phyloP scores from a whole-genome alignment of 1,284 basidiomycete species.

The Ustilago trichophora region DNA sequence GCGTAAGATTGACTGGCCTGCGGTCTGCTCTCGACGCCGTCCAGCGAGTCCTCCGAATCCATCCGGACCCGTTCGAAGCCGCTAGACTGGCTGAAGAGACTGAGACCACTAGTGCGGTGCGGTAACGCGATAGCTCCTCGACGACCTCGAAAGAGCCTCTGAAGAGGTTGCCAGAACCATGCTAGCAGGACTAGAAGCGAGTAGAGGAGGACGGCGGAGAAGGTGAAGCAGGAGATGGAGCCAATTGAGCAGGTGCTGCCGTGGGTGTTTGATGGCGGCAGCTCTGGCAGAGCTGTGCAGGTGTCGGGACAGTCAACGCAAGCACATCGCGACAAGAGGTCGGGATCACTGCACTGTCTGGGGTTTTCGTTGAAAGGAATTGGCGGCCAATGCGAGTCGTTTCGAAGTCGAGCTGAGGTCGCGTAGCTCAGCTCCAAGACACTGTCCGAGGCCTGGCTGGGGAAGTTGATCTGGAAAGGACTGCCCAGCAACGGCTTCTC shows the following conservation, averaged over 20 bases:
- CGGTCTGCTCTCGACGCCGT: slow-evolving; percentile 7
- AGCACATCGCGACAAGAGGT: slow-evolving; percentile 82
- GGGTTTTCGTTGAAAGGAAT: slow-evolving; percentile 67
- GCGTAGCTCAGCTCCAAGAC: background rate
- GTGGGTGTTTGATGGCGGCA: slow-evolving; percentile 71
- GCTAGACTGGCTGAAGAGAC: slow-evolving; percentile 56
- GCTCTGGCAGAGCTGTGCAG: slow-evolving; percentile 79
- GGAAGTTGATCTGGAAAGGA: slow-evolving; percentile 96
- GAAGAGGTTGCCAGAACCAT: slow-evolving; percentile 70
- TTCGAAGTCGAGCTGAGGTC: background rate
- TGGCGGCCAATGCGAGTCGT: slow-evolving; percentile 28
- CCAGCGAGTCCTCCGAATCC: slow-evolving; percentile 46
- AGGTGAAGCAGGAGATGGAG: slow-evolving; percentile 78
- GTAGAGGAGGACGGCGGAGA: slow-evolving; percentile 81
- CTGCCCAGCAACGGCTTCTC: slow-evolving; percentile 84
- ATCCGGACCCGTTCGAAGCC: slow-evolving; percentile 63
- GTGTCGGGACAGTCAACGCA: slow-evolving; percentile 91
- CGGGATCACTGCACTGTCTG: slow-evolving; percentile 78
- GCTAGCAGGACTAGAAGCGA: slow-evolving; percentile 76
- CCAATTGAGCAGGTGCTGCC: slow-evolving; percentile 33
- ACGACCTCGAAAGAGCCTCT: slow-evolving; percentile 5
- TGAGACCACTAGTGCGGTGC: slow-evolving; percentile 53
- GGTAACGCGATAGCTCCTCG: slow-evolving; percentile 38
- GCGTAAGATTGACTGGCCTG: background rate
- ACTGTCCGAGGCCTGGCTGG: slow-evolving; percentile 62